Evolutionary conservation across 2,329 filamentous ascomycete species (phyloP), one percentile per base, ranked within the genome.

Genomic region (Pseudogymnoascus sp.): DNA sequence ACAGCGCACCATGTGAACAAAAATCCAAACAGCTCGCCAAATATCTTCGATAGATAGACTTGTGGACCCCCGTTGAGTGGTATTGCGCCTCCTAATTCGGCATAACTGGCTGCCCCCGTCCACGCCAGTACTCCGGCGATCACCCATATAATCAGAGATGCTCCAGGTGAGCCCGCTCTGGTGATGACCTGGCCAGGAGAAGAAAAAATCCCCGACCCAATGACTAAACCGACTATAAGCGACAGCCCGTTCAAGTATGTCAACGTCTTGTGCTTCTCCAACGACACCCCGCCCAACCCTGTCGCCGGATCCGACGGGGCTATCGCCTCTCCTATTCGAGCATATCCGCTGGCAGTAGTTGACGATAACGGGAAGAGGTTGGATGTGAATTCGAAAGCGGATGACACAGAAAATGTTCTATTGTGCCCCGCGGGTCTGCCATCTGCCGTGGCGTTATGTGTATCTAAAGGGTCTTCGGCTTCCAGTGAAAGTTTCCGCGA

Each of bases 1-100:
- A 97, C 91, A 0, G 95, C 93, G 60, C 91, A 92, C 95, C 95
- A 99, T 1, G 93, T 96, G 75, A 97, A 99, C 35, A 97, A 79
- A 72, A 99, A 99, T 0, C 95, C 95, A 1, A 87, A 85, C 71
- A 96, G 80, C 76, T 99, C 95, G 61, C 93, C 93, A 75, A 97
- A 96, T 64, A 96, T 99, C 77, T 97, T 97, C 67, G 91, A 88
- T 45, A 99, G 80, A 73, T 99, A 99, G 1, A 96, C 88, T 75
- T 97, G 95, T 14, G 95, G 85, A 4, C 95, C 95, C 63, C 95
- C 95, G 73, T 97, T 99, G 23, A 99, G 78, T 5, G 95, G 95
- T 67, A 99, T 97, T 0, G 95, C 93, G 41, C 95, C 93, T 64
- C 95, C 95, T 4, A 99, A 82, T 78, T 99, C 95, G 3, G 95